Evolutionary conservation across 2,329 filamentous ascomycete species (phyloP), one percentile per base, ranked within the genome.

Genomic region (Penicillium sp.): DNA sequence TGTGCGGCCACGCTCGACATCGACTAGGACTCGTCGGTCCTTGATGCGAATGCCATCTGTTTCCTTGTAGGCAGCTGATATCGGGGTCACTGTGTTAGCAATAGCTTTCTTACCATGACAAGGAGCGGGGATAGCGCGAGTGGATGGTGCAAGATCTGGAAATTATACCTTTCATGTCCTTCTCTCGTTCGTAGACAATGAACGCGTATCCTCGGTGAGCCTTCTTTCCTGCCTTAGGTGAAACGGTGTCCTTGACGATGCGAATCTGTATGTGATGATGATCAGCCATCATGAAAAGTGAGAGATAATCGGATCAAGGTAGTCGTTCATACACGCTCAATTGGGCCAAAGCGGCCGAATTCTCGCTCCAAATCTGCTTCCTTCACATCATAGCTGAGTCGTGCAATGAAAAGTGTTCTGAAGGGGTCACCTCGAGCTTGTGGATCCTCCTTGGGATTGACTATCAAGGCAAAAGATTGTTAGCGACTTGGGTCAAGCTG

Each of bases 111-210:
- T 66, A 68, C 64, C 61, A 65, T 24, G 26, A 58, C 35, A 19
- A 30, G 35, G 22, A 26, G 42, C 56, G 19, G n/a, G 6, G 1
- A 49, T 7, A 17, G 6, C 26, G 42, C 28, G 28, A 26, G 26
- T 28, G 13, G 3, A 24, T 7, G 45, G 28, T 51, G 54, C 58
- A 42, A 42, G 63, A 58, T 55, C 57, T 65, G 67, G 63, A 55
- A 53, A 56, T 60, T 62, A 67, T 96, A 97, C 93, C 93, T 92
- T 96, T 96, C 93, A 98, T 97, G 77, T 98, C 95, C 80, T 94
- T 93, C 81, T 98, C 95, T 78, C 92, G 90, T 80, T 98, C 94
- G 76, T 94, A 99, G 58, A 98, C 92, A 70, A 99, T 90, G 76
- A 99, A 99, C 64, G 92, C 95, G 79, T 99, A 99, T 65, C 95